These are phyloP conservation scores for Podila minutissima DNA, from an alignment of 192 early-diverging fungal genomes.

Conservation along the genomic window DNA sequence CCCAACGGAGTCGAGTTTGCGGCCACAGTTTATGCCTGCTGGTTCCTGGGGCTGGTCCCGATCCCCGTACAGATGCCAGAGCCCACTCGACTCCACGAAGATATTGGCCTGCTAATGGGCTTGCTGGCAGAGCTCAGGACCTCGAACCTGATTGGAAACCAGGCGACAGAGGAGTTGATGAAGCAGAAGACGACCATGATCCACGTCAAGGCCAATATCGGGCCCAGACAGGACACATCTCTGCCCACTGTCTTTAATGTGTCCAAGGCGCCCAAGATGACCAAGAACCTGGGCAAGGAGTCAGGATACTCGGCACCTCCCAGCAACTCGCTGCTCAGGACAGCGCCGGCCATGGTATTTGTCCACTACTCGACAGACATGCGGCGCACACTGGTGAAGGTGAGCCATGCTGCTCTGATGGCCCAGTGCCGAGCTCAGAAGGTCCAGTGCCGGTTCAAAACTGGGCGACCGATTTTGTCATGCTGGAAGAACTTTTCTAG, in stretches of 20 bases:
- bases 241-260: constrained; percentile 72
- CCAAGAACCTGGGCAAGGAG: constrained; percentile 67
- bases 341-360: constrained; percentile 66
- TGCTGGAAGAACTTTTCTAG: constrained; percentile 50
- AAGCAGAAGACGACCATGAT: constrained; percentile 66
- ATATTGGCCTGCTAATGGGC: constrained; percentile 70
- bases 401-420: constrained; percentile 66
- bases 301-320: constrained; percentile 55
- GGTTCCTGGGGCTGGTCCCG: constrained; percentile 78
- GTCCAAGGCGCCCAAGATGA: constrained; percentile 72
- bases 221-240: constrained; percentile 48
- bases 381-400: constrained; percentile 50
- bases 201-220: constrained; percentile 62
- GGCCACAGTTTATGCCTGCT: constrained; percentile 78
- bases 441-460: constrained; percentile 65
- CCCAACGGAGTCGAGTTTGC: constrained; percentile 78
- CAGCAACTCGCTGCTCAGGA: constrained; percentile 14
- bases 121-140: constrained; percentile 70
- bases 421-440: constrained; percentile 72
- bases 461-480: constrained; percentile 54
- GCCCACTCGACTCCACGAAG: constrained; percentile 67
- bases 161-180: constrained; percentile 71
- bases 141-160: constrained; percentile 68
- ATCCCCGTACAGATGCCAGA: constrained; percentile 82
- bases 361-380: constrained; percentile 63